Evolutionary conservation across 2,329 filamentous ascomycete genomes (phyloP), one percentile per base, ranked within the genome.

Genomic region (Penicillium olsonii): DNA sequence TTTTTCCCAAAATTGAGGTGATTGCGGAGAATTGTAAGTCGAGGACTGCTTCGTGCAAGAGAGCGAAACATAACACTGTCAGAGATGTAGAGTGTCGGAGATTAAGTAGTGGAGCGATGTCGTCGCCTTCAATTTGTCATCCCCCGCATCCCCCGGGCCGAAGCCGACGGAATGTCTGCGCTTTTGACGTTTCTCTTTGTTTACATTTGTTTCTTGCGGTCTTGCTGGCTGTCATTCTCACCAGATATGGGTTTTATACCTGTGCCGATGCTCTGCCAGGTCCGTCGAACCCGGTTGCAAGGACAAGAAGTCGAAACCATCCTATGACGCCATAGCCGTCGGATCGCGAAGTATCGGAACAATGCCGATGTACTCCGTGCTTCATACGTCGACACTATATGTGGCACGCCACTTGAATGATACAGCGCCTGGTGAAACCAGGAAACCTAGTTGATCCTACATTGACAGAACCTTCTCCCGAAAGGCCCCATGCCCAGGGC

Each of bases 11-110:
- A 31, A 22, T 42, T 14, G 33, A 57, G 48, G 3, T 62, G 59
- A 40, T 43, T 50, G 35, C 48, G 44, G 14, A 62, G 24, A 38
- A 41, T 34, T 27, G 52, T 42, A 5, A 61, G 49, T 26, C 57
- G 59, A 35, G 53, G 17, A 44, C 37, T 48, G 34, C 22, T 24
- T 24, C 22, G 22, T 24, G 43, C 37, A 37, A 61, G 42, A 37
- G 45, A 22, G 20, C 48, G 45, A 38, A 50, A 55, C 57, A 61
- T 60, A 22, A 22, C 24, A 42, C 24, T 20, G 29, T 52, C 14
- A 38, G 22, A 42, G 39, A 40, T 27, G 19, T 35, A 31, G 15
- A 15, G 33, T 35, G 33, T 35, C 33, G 33, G 33, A 35, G 17
- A 10, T 35, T 17, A 35, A 35, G 33, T 35, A 35, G 33, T 31